Base-by-base conservation (phyloP, 371 early-diverging fungal species). In the Zancudomyces culisetae region DNA sequence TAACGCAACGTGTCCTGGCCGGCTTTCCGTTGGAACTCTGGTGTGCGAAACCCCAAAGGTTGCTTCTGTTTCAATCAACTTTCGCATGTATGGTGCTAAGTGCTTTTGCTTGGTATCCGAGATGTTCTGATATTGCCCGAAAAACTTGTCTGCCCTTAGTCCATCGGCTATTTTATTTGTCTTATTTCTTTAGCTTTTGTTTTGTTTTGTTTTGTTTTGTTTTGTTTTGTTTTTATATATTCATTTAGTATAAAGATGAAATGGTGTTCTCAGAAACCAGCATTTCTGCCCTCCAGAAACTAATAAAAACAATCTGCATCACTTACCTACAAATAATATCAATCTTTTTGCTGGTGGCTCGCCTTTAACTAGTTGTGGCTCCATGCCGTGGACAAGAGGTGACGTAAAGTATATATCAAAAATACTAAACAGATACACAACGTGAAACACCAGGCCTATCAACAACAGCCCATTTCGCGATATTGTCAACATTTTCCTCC, bases 321-420 rank as follows among this genome's bases (percentile, higher is more conserved):
- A 42, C 29, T 71, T 79, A 85, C 90, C 52, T 18, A 92, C 91
- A 69, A 90, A 72, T 23, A 95, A 73, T 1, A 92, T 79, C 24
- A 95, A 71, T 3, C 96, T 80, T 62, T 80, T 78, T 26, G 96
- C 93, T 0, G 91, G 89, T 42, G 91, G 70, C n/a, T 73, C 64
- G 21, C 58, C 47, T 22, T 35, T 42, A 41, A 66, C 57, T 46
- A 64, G 68, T 55, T 83, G 77, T 39, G 83, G 87, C 4, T 73
- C 74, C 93, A 91, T 91, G 52, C 93, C 93, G 76, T 91, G 91
- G 45, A 95, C 92, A 21, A 95, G 70, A 40, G 96, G 96, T n/a
- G 93, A 86, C 21, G 81, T 83, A 64, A 95, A 95, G 74, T 95
- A 95, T 61, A 95, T 93, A 69, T 95, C 96, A 63, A 95, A 95